A percentile compares a stretch with the other conserved stretches of the same genome.
These are phyloP conservation scores for Clohesyomyces aquaticus DNA, from an alignment of 495 filamentous ascomycete genomes.

Conservation along the genomic window DNA sequence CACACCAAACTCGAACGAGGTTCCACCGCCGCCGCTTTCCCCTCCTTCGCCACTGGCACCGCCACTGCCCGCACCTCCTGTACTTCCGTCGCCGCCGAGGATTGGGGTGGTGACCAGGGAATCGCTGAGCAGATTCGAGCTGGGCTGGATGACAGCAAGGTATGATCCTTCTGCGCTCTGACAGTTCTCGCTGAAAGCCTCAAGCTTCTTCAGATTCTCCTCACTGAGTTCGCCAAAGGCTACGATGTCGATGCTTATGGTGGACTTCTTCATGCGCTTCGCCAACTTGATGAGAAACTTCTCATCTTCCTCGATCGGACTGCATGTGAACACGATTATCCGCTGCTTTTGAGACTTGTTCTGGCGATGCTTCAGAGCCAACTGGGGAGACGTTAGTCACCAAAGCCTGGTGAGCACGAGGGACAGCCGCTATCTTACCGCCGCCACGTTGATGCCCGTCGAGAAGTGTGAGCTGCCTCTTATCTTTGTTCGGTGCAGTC, in stretches of 20 bases:
- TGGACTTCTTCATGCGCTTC: slow-evolving; percentile 98
- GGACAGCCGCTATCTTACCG: slow-evolving; percentile 63
- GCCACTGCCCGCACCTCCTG: slow-evolving; percentile 49
- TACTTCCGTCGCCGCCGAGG: slow-evolving; percentile 72
- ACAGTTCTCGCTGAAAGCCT: slow-evolving; percentile 89
- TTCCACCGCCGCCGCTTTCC: slow-evolving; percentile 55
- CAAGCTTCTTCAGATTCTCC: slow-evolving; percentile 87
- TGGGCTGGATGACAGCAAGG: slow-evolving; percentile 87
- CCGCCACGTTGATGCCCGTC: slow-evolving; percentile 92
- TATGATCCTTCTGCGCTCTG: slow-evolving; percentile 88
- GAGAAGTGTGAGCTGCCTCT: slow-evolving; percentile 81
- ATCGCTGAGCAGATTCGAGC: slow-evolving; percentile 87
- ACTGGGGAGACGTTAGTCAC: slow-evolving; percentile 51
- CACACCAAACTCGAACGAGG: slow-evolving; percentile 74
- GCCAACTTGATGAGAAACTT: slow-evolving; percentile 86
- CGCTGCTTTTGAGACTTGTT: slow-evolving; percentile 95
- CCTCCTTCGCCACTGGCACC: slow-evolving; percentile 56
- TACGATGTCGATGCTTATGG: slow-evolving; percentile 88
- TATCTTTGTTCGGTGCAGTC: slow-evolving; percentile 93
- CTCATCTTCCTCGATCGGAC: slow-evolving; percentile 84
- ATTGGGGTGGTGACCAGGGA: slow-evolving; percentile 92
- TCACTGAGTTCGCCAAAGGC: slow-evolving; percentile 91
- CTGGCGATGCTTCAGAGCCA: slow-evolving; percentile 97
- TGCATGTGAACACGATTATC: slow-evolving; percentile 95
- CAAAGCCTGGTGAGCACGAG: not conserved